Evolutionary conservation across 306 rosid species (phyloP), one percentile per base, ranked within the genome.

Genomic region (Vicia sativa): DNA sequence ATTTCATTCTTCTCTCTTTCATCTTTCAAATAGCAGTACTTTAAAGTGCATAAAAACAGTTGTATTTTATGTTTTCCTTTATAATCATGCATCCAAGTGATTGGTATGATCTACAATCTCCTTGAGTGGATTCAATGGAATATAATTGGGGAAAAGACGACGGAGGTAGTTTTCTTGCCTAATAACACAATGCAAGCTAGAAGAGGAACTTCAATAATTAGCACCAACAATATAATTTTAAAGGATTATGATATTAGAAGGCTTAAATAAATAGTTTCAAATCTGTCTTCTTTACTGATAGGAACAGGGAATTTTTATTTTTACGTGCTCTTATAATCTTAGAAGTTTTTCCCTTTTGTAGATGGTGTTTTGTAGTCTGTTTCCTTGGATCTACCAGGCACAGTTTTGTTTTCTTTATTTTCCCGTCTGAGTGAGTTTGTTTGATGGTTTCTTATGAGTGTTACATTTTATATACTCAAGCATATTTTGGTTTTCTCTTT

Each of bases 371-470:
- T 26, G 61, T 13, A 7, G 41, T 29, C 25, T 11, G 15, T 23
- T 54, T 54, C 16, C 15, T 25, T 25, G 16, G 61, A 26, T 54
- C 10, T 10, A 26, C 11, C 12, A 12, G 15, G 15, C 7, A 8
- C 60, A 25, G 60, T 54, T 54, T 45, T 70, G 67, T 41, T 45
- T n/a, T 14, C 29, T 12, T 37, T 1, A 16, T 13, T 55, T 25
- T 16, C 3, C 9, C 14, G 11, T 45, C 52, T n/a, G 19, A 6
- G 25, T 44, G 11, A 59, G 75, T 58, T 70, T 44, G 42, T 46
- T 71, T 45, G 42, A 65, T n/a, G 39, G 52, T 68, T 68, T 64
- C 41, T 26, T 9, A 44, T 26, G 68, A 50, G 18, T 13, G 53
- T 41, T 62, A 3, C 23, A 15, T 48, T 46, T 52, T 53, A 23